phyloP scores from a whole-genome alignment of 1,139 yeast genomes.

The Suhomyces yuchorum region DNA sequence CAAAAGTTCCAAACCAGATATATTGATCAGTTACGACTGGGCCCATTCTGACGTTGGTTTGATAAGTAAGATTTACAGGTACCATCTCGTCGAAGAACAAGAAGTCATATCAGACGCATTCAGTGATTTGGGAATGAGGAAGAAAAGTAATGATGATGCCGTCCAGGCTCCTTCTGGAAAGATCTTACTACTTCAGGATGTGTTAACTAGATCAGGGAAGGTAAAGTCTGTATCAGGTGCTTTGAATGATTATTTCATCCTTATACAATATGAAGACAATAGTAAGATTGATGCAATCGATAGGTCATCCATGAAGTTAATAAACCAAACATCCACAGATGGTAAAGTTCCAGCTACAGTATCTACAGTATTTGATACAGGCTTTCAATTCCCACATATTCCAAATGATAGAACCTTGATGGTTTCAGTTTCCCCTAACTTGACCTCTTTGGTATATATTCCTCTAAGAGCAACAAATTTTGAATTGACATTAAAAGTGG shows the following conservation, averaged over 20 bases:
- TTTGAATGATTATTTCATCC: conserved; percentile 27
- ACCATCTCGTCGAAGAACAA: conserved; percentile 32
- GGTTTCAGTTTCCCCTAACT: conserved; percentile 58
- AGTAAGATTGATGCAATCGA: conserved; percentile 41
- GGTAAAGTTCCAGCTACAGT: conserved; percentile 32
- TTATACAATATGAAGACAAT: conserved; percentile 43
- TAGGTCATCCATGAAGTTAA: conserved; percentile 32
- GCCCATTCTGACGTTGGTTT: conserved; percentile 21
- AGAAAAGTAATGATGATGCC: conserved; percentile 18
- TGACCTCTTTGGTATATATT: conserved; percentile 50
- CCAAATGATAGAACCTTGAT: conserved; percentile 33
- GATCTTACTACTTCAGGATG: conserved; percentile 28
- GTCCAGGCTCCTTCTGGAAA: conserved; percentile 6
- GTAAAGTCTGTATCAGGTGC: conserved; percentile 26
- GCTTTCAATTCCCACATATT: conserved; percentile 49
- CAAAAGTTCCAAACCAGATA: conserved; percentile 36
- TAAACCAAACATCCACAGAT: conserved; percentile 14
- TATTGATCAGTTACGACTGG: conserved; percentile 37
- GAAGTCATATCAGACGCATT: conserved; percentile 35
- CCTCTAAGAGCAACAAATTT: conserved; percentile 22
- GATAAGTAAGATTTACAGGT: conserved; percentile 39
- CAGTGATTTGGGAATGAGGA: conserved; percentile 34
- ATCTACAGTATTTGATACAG: conserved; percentile 56
- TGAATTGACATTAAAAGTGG: conserved; percentile 32
- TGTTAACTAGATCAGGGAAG: conserved; percentile 24